Evolutionary conservation across 768 basidiomycete species (phyloP), one percentile per base, ranked within the genome.

Genomic region (Lactarius trivialis): DNA sequence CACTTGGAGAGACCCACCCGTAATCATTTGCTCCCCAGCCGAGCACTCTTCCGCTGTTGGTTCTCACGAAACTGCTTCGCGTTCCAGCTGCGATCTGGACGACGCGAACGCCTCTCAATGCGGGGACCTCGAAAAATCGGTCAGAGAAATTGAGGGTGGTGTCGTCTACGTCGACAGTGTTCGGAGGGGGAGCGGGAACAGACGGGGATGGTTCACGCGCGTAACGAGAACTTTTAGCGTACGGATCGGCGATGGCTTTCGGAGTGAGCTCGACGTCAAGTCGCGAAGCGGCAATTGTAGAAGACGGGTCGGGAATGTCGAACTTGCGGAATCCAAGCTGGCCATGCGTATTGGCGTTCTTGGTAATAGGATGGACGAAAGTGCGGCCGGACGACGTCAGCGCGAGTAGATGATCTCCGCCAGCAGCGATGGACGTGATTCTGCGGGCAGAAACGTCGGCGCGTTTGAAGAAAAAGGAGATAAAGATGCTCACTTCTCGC

Each of bases 21-120:
- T 81, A 88, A 65, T 90, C 86, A 71, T 97, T 96, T 1, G 91
- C 91, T 50, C 94, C 94, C 84, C 90, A 96, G 0, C 85, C 91
- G 21, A 98, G 80, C 11, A 95, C 89, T 58, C 84, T 78, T 2
- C 93, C 94, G 2, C 77, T 73, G 7, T 74, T 68, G 0, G 91
- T 92, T 28, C 84, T 77, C 11, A 80, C 86, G 69, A 91, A 92
- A 68, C 89, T 93, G 52, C 81, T 85, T 58, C 85, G 79, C 41
- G 78, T 77, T 2, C 91, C 91, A 28, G 92, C 82, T 32, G 85
- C 85, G 49, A 93, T 77, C 72, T 91, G 86, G 21, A 78, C 81
- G 49, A 90, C 76, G 26, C 81, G 71, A 6, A 93, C 73, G 1
- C 82, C 87, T 53, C 74, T 77, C 28, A 97, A 74, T 3, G 85